A percentile compares a stretch with the other conserved stretches of the same genome.
Evolutionary conservation across 1,284 basidiomycete genomes (phyloP).

Genomic region (Takashimella koratensis): DNA sequence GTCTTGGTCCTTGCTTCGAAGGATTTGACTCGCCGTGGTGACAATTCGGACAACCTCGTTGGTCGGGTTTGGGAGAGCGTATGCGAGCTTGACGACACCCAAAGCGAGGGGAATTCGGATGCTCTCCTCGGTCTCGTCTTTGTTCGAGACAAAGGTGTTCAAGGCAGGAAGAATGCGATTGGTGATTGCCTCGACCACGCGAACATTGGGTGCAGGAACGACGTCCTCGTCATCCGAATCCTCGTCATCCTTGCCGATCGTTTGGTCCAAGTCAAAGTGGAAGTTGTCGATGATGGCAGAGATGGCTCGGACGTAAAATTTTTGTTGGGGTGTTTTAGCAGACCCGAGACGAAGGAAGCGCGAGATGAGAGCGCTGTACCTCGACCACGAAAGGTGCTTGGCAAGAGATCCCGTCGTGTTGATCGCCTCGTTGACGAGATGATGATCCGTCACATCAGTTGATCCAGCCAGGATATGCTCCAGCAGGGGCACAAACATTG

Average conservation of each 20-base stretch:
- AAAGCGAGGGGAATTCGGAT: slow-evolving; percentile 83
- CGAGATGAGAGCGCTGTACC: slow-evolving; percentile 77
- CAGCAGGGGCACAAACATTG: slow-evolving; percentile 83
- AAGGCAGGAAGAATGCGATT: slow-evolving; percentile 70
- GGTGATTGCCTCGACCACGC: slow-evolving; percentile 74
- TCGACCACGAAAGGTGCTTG: slow-evolving; percentile 72
- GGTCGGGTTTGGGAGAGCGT: slow-evolving; percentile 67
- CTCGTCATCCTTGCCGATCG: slow-evolving; percentile 34
- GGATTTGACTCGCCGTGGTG: slow-evolving; percentile 78
- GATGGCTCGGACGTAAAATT: slow-evolving; percentile 79
- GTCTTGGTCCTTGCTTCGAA: slow-evolving; percentile 90
- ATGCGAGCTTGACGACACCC: slow-evolving; percentile 80
- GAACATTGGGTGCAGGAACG: slow-evolving; percentile 23
- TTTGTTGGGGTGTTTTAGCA: slow-evolving; percentile 69
- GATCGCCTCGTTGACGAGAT: slow-evolving; percentile 88
- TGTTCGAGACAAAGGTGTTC: slow-evolving; percentile 71
- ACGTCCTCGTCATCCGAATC: slow-evolving; percentile 17
- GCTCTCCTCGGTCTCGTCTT: slow-evolving; percentile 78
- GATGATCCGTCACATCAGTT: slow-evolving; percentile 71
- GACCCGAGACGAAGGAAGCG: slow-evolving; percentile 75
- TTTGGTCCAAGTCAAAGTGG: slow-evolving; percentile 69
- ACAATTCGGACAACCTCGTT: slow-evolving; percentile 74
- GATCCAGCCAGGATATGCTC: slow-evolving; percentile 73
- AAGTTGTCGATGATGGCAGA: slow-evolving; percentile 87
- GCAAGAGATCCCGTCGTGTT: slow-evolving; percentile 70